phyloP scores from a whole-genome alignment of 768 basidiomycete genomes.

The Mycena filopes region DNA sequence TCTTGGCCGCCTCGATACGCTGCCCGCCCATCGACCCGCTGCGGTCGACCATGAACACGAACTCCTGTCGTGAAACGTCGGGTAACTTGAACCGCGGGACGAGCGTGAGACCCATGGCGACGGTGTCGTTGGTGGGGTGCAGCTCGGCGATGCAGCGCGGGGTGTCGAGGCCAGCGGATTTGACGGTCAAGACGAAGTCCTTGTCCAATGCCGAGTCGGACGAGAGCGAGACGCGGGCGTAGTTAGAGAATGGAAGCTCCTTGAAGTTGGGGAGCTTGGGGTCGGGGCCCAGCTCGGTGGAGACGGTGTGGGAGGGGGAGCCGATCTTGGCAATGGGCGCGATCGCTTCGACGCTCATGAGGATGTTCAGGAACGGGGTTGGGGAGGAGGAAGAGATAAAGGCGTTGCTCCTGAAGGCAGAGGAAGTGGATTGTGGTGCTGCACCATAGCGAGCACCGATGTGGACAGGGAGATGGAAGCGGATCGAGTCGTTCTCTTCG shows the following conservation, averaged over 20 bases:
- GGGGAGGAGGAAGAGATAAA: background rate
- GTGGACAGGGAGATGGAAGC: conserved; percentile 28
- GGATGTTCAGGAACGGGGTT: conserved; percentile 16
- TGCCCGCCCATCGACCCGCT: conserved; percentile 50
- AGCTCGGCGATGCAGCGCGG: conserved; percentile 56
- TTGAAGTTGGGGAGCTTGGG: conserved; percentile 30
- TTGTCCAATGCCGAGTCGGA: conserved; percentile 36
- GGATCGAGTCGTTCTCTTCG: conserved; percentile 25
- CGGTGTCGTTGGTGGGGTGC: conserved; percentile 31
- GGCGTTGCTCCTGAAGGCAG: background rate
- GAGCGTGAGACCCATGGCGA: conserved; percentile 53
- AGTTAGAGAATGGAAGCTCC: no score
- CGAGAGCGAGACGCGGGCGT: conserved; percentile 21
- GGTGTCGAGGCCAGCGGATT: conserved; percentile 50
- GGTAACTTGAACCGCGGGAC: conserved; percentile 54
- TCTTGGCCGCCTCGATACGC: conserved; percentile 49
- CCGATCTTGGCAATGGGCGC: conserved; percentile 29
- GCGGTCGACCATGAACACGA: conserved; percentile 59
- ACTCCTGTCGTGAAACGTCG: conserved; percentile 51
- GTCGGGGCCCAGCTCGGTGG: conserved; percentile 33
- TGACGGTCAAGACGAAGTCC: conserved; percentile 55
- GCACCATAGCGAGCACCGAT: conserved; percentile 31
- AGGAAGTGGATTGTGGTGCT: background rate
- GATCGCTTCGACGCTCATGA: conserved; percentile 24
- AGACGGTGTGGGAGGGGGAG: conserved; percentile 29